A percentile compares a stretch with the other conserved stretches of the same genome.
These are phyloP conservation scores for Antarctomyces pellizariae DNA, from an alignment of 495 filamentous ascomycete species.

Conservation along the genomic window DNA sequence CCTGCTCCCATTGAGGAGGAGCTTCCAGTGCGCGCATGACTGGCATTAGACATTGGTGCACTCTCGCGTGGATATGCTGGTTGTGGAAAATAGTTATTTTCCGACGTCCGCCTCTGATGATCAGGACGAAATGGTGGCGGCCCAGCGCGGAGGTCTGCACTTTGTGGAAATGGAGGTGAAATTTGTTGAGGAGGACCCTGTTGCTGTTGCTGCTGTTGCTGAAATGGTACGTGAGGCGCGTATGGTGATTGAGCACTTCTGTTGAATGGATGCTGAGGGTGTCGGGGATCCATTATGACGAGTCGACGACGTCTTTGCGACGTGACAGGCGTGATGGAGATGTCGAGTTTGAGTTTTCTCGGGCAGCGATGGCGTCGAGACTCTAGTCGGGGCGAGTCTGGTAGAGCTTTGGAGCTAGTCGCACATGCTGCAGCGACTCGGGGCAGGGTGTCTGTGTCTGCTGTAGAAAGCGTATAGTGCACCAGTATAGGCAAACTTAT, in stretches of 20 bases:
- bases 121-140: constrained; percentile 19
- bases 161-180: constrained; percentile 10
- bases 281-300: constrained; percentile 16
- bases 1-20: constrained; percentile 24
- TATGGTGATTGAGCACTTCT: constrained; percentile 17
- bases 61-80: constrained; percentile 23
- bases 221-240: constrained; percentile 15
- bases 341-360: background rate
- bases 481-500: too few relatives aligned
- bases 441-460: too few relatives aligned
- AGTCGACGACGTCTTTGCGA: too few relatives aligned
- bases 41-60: constrained; percentile 18
- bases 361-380: too few relatives aligned
- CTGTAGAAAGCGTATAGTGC: too few relatives aligned
- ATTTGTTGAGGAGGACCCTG: too few relatives aligned
- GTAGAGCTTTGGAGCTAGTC: too few relatives aligned
- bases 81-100: constrained; percentile 14
- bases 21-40: constrained; percentile 29
- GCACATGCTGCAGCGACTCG: too few relatives aligned
- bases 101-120: constrained; percentile 24
- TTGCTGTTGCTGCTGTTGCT: constrained; percentile 12
- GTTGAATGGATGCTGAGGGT: constrained; percentile 16
- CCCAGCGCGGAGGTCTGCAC: constrained; percentile 12
- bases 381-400: too few relatives aligned
- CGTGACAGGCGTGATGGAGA: background rate